These are phyloP conservation scores for Choricystis sp. DNA, from an alignment of 139 green algal genomes.

Conservation along the genomic window DNA sequence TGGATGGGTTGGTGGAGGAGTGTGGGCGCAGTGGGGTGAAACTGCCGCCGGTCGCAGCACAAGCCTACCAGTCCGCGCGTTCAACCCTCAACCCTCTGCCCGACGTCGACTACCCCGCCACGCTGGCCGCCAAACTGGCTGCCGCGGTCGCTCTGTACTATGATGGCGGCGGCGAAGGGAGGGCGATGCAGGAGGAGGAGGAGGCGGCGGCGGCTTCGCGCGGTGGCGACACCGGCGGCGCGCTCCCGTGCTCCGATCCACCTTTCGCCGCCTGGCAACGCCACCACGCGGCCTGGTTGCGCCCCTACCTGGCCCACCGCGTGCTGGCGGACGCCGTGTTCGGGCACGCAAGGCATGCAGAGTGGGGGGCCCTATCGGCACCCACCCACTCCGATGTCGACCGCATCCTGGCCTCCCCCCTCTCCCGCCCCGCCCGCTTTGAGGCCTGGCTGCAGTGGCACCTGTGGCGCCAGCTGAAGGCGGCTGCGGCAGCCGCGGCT, in stretches of 20 bases:
- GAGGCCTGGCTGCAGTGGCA: constrained; percentile 69
- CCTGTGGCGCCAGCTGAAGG: constrained; percentile 65
- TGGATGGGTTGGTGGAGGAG: constrained; percentile 23
- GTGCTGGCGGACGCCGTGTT: constrained; percentile 75
- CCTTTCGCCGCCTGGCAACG: constrained; percentile 37
- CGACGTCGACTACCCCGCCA: constrained; percentile 72
- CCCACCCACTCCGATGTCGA: constrained; percentile 14
- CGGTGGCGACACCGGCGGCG: too few species aligned
- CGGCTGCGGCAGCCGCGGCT: constrained; percentile 43
- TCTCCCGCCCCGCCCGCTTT: constrained; percentile 18
- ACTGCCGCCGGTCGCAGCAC: constrained; percentile 9
- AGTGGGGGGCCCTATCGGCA: constrained; percentile 55
- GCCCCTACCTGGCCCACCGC: constrained; percentile 77
- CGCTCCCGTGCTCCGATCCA: too few species aligned
- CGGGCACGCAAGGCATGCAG: constrained; percentile 74
- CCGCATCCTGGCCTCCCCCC: neutral
- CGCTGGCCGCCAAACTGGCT: constrained; percentile 50
- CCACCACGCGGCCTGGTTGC: constrained; percentile 63
- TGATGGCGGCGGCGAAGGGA: constrained; percentile 14
- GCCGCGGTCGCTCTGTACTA: constrained; percentile 43
- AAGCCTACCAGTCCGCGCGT: constrained; percentile 17
- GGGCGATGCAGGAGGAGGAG: constrained; percentile 20
- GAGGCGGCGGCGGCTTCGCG: too few species aligned
- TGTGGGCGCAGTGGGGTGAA: neutral
- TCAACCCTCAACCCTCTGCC: constrained; percentile 15